Base-by-base conservation (phyloP, 2,329 filamentous ascomycete species). In the Colletotrichum sp. region DNA sequence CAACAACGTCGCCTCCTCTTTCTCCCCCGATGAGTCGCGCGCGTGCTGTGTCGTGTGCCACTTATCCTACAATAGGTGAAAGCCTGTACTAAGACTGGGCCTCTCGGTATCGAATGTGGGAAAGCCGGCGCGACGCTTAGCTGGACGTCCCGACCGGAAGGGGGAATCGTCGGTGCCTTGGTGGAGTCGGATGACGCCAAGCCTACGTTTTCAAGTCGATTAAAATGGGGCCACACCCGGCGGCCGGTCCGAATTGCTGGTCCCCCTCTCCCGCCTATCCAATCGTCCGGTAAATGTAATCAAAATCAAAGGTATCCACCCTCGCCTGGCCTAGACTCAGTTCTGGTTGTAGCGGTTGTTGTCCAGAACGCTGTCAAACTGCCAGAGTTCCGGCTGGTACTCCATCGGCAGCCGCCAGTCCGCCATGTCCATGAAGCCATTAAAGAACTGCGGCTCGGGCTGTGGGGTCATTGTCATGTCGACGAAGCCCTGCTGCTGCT, bases 361-460 rank as follows among this genome's bases (percentile, higher is more conserved):
- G 24, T 68, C 70, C 10, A 60, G 24, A 9, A 73, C 10, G 26
- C 32, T 68, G 26, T 73, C 73, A 8, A 64, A 73, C 34, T 76
- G 73, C 73, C 73, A 76, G 0, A 76, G 34, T 15, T 76, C 70
- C 21, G 73, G 73, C 64, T 76, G 73, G 28, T 73, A 76, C 28
- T 76, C 73, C 70, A 76, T 64, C 16, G 70, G 73, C 15, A 76
- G 57, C 28, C 73, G 64, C 73, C 73, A 76, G 64, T 76, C 59
- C 21, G 70, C 57, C 39, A 76, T 69, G 39, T 76, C 44, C 59
- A 73, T 65, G 44, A 73, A 65, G 4, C 63, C 70, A 18, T 63
- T 21, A 9, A 73, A 57, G 57, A 73, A 64, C 5, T 59, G 73
- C 6, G 57, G 21, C 15, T 73, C 64, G 24, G 57, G 39, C 34